Base-by-base conservation (phyloP, 2,329 filamentous ascomycete species). In the Alternaria sp. region DNA sequence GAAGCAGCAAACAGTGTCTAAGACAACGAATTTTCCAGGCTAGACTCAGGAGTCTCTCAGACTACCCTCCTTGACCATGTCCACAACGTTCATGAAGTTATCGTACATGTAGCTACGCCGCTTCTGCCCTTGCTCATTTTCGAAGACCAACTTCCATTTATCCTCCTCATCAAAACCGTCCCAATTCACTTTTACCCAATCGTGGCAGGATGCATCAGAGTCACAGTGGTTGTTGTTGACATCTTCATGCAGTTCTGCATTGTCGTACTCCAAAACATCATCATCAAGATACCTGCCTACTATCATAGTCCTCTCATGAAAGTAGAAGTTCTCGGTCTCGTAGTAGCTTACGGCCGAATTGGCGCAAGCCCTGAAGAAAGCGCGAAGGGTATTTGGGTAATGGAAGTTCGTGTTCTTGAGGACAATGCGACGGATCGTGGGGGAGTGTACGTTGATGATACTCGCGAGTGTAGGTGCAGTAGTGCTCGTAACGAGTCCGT, bases 401-500 rank as follows among this genome's bases (percentile, higher is more conserved):
- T 52, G 30, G 10, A 66, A 57, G 23, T 58, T 59, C 10, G 56
- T 57, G 47, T 66, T 30, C 2, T 28, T 19, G 25, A 66, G 45
- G 11, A 57, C 46, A 17, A 66, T 17, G 8, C 45, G 36, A 26
- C 55, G 60, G 4, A 66, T 52, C 11, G 50, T 55, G 5, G 12
- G 12, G 1, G 45, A 43, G 36, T 66, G 63, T 6, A 28, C 23
- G 11, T 46, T 11, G 19, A 68, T 17, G 21, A 68, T 59, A 3
- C 17, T 40, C 30, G 49, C 57, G 21, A 66, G 50, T 2, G 62
- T 61, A 11, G 56, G 60, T 12, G 60, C 57, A 19, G 25, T 28
- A 36, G n/a, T 40, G 36, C 61, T 62, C 8, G 62, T 51, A 23
- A 54, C 19, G 5, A 67, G 56, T 10, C 65, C 59, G 15, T 62